Evolutionary conservation across 2,329 filamentous ascomycete species (phyloP), one percentile per base, ranked within the genome.

Genomic region (Colletotrichum tamarilloi): DNA sequence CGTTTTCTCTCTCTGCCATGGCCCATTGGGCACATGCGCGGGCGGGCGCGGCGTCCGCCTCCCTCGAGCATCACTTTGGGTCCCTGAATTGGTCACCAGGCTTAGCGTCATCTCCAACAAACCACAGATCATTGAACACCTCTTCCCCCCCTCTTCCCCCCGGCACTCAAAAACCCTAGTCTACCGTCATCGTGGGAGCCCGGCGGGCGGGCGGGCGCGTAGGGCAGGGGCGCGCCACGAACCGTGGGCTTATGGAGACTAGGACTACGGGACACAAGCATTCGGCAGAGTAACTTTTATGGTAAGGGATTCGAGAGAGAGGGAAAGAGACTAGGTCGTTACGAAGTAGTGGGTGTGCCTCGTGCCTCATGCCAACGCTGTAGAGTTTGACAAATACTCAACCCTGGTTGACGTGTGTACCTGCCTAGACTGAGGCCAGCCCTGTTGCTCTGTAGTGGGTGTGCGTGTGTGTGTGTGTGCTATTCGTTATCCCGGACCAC

Each of bases 141-240:
- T 30, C 30, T 4, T 35, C 14, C 12, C 14, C 14, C 35, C 35
- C 35, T 5, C 35, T 5, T 5, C 5, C 4, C 62, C 68, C 62
- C 62, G 56, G 68, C 67, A 62, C 32, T 35, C 56, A 52, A 52
- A 26, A 57, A 58, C 57, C n/a, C 49, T 62, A 58, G 52, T 58
- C 68, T 72, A 64, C 64, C 49, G 64, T 52, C 64, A 58, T 24
- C 42, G 57, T 58, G 22, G 22, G 35, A 46, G 57, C 42, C 57
- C 67, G 59, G 42, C 67, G 62, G 60, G 62, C 62, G 68, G 38
- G 38, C 38, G 38, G 38, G 62, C 42, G 62, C 28, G 28, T 14
- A 26, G 67, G 57, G 57, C 56, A 62, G 55, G 63, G 55, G 55
- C 5, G 30, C 68, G 42, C 42, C 16, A 60, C 56, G 26, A 38